Percentiles rank a stretch among this genome's conserved stretches.
Evolutionary conservation across 2,329 filamentous ascomycete genomes (phyloP).

Genomic region (Fusarium praegraminearum): DNA sequence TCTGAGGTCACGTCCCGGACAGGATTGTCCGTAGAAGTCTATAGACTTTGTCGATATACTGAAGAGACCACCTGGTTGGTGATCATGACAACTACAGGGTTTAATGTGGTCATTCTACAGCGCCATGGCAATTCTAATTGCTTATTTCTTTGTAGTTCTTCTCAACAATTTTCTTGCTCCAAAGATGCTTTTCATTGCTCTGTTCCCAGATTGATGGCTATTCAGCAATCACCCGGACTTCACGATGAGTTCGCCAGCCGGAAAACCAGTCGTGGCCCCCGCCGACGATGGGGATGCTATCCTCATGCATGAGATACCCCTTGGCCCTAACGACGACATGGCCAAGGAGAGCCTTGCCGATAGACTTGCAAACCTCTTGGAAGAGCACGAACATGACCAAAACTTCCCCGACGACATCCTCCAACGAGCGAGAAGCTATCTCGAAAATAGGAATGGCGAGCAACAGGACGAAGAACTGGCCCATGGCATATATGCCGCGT

Average conservation of each 20-base stretch:
- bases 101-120: background rate
- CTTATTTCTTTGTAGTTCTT: background rate
- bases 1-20: background rate
- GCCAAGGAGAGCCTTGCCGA: background rate
- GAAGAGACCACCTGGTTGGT: background rate
- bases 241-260: background rate
- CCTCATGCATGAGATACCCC: background rate
- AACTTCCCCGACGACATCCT: slow-evolving; percentile 60
- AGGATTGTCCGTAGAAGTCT: background rate
- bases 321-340: background rate
- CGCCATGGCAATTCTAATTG: background rate
- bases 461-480: slow-evolving; percentile 34
- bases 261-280: background rate
- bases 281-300: background rate
- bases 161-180: background rate
- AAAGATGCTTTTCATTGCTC: background rate
- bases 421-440: slow-evolving; percentile 56
- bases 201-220: background rate
- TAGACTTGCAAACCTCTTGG: slow-evolving; percentile 47
- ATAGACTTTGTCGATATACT: background rate
- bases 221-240: background rate
- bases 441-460: slow-evolving; percentile 40
- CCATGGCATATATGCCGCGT: slow-evolving; percentile 36
- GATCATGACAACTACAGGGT: background rate
- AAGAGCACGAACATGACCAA: slow-evolving; percentile 59